Conservation (phyloP, 2,329 filamentous ascomycete species). For the Colletotrichum lentis region DNA sequence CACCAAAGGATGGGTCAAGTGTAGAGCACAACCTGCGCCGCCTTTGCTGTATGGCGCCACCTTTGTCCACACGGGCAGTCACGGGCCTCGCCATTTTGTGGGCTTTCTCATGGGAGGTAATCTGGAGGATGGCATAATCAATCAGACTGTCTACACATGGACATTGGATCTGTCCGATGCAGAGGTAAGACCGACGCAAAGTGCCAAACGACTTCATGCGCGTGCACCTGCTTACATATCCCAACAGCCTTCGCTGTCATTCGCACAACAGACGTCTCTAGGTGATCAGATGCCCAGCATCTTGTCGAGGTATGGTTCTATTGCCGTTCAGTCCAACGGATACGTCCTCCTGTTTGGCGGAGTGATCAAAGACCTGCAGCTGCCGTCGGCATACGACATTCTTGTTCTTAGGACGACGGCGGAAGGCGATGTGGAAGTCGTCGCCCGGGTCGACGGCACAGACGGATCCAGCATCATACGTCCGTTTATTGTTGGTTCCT, state of each 20-base stretch:
- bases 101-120: slow-evolving; percentile 81
- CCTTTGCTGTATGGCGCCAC: slow-evolving; percentile 55
- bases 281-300: slow-evolving; percentile 3
- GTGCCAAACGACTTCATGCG: not conserved
- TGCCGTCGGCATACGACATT: slow-evolving; percentile 62
- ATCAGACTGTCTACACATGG: slow-evolving; percentile 73
- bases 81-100: slow-evolving; percentile 47
- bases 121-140: slow-evolving; percentile 67
- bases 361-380: slow-evolving; percentile 51
- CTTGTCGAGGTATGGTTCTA: slow-evolving; percentile 55
- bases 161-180: slow-evolving; percentile 54
- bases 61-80: slow-evolving; percentile 45
- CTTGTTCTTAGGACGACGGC: slow-evolving; percentile 42
- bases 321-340: slow-evolving; percentile 43
- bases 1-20: slow-evolving; percentile 57
- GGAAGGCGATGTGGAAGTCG: slow-evolving; percentile 41
- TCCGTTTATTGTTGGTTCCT: slow-evolving; percentile 77
- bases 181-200: slow-evolving; percentile 46
- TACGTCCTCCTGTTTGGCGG: slow-evolving; percentile 54
- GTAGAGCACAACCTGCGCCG: slow-evolving; percentile 48
- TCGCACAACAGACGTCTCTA: not conserved
- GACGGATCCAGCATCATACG: slow-evolving; percentile 43
- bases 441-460: slow-evolving; percentile 54
- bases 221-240: not conserved
- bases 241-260: slow-evolving; percentile 19